Evolutionary conservation across 306 rosid species (phyloP), one percentile per base, ranked within the genome.

Genomic region (Morella rubra): DNA sequence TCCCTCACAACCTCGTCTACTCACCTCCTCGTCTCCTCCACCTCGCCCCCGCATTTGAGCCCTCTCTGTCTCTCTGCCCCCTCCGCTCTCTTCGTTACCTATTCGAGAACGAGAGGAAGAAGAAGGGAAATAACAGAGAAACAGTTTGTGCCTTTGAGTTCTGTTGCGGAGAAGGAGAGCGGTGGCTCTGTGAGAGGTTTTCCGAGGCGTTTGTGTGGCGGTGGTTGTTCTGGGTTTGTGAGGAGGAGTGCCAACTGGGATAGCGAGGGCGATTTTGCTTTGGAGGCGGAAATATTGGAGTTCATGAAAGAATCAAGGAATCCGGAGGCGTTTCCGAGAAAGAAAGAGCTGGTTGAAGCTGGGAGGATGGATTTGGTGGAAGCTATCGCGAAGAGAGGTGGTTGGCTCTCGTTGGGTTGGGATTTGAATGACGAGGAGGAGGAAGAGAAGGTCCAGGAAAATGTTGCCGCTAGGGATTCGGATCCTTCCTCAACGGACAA

Each of bases 371-470:
- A 96, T 84, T 92, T 96, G 83, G 98, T 59, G 44, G 88, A 88
- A 1, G 98, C 89, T 41, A 89, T 96, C 54, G 82, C 27, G 1
- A 77, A 72, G 19, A 82, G 74, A 87, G 99, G 98, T 53, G 98
- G 98, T 3, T 96, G 98, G 98, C 91, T 96, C 72, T 83, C 90
- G n/a, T 73, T 85, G 44, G 98, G 98, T 52, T 96, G 98, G 99
- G 86, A 89, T 87, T 79, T 78, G 82, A 79, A 83, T 76, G 81
- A 77, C 9, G 83, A 81, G 24, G 86, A 76, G 0, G 74, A 71
- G 59, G 81, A 41, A 32, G 82, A 41, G 40, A 67, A 58, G 20
- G 16, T 58, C 15, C 76, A 32, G 61, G 78, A 60, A 1, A 77
- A 67, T 50, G 41, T 24, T 6, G 56, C 65, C 14, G 50, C 45